Conservation (phyloP, 257 asterid genomes). For the Linaria vulgaris region DNA sequence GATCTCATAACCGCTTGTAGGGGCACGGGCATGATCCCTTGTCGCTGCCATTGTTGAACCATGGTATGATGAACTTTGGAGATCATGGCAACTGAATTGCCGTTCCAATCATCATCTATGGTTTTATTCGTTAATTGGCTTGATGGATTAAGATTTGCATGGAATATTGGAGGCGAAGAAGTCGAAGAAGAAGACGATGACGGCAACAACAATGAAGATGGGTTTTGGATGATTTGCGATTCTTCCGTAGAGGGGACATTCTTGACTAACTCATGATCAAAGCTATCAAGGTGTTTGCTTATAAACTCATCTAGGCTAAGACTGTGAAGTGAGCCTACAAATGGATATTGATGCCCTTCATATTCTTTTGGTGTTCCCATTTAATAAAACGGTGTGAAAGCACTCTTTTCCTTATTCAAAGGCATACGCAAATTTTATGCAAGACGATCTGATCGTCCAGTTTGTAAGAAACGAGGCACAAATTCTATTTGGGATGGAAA, state of each 20-base stretch:
- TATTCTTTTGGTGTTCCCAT: slow-evolving; percentile 28
- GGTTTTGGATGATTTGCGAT: slow-evolving; percentile 23
- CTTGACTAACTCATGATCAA: slow-evolving; percentile 30
- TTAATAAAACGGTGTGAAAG: not conserved
- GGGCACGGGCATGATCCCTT: slow-evolving; percentile 17
- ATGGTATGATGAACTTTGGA: slow-evolving; percentile 18
- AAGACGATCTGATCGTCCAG: no score
- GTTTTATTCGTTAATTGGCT: not conserved
- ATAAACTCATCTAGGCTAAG: slow-evolving; percentile 21
- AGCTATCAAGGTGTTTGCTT: slow-evolving; percentile 16
- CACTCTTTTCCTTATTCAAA: no score
- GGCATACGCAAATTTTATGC: no score
- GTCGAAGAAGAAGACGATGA: slow-evolving; percentile 29
- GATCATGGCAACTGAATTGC: not conserved
- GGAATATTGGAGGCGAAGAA: slow-evolving; percentile 22
- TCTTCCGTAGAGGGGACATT: slow-evolving; percentile 23
- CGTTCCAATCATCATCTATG: slow-evolving; percentile 20
- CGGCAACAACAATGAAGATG: no score
- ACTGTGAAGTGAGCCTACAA: slow-evolving; percentile 17
- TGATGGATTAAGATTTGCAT: slow-evolving; percentile 14
- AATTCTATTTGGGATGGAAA: no score
- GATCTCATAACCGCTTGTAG: slow-evolving; percentile 13
- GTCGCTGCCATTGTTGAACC: slow-evolving; percentile 16
- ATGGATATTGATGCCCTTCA: slow-evolving; percentile 28
- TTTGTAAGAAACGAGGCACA: no score